Conservation (phyloP, 1,139 yeast genomes). For the Taphrina sp. region DNA sequence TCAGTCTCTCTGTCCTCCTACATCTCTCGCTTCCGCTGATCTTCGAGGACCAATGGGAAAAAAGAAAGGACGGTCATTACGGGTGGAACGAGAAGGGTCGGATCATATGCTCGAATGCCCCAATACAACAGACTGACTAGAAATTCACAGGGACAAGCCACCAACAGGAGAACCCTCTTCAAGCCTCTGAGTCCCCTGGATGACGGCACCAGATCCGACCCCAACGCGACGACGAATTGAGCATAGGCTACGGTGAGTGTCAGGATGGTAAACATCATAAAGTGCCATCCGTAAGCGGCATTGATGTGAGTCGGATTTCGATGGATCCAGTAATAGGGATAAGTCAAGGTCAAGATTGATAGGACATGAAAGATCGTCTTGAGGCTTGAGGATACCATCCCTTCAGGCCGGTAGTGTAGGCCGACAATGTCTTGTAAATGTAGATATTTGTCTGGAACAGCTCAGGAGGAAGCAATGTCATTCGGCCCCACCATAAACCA, state of each 20-base stretch:
- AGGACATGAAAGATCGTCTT: conserved; percentile 13
- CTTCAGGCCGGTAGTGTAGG: too few species aligned
- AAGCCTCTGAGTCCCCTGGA: neutral
- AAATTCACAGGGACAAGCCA: conserved; percentile 26
- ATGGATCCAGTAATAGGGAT: conserved; percentile 16
- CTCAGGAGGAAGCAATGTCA: too few species aligned
- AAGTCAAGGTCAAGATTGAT: conserved; percentile 16
- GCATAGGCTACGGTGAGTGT: conserved; percentile 19
- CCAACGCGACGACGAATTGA: conserved; percentile 8
- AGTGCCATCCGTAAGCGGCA: conserved; percentile 21
- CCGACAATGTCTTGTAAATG: too few species aligned
- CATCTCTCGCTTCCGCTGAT: too few species aligned
- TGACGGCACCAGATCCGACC: conserved; percentile 2
- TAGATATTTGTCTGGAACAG: too few species aligned
- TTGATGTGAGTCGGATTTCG: conserved; percentile 8
- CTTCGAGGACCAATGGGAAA: too few species aligned
- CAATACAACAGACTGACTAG: conserved; percentile 15
- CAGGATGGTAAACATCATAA: conserved; percentile 24
- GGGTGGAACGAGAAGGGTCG: conserved; percentile 7
- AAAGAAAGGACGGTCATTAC: too few species aligned
- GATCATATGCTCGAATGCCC: conserved; percentile 6
- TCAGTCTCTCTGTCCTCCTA: too few species aligned
- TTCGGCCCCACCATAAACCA: too few species aligned
- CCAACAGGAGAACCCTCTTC: conserved; percentile 4
- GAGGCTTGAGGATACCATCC: too few species aligned